Percentiles rank a stretch among this genome's conserved stretches.
phyloP scores from a whole-genome alignment of 2,329 filamentous ascomycete species.

The Colletotrichum sp. region DNA sequence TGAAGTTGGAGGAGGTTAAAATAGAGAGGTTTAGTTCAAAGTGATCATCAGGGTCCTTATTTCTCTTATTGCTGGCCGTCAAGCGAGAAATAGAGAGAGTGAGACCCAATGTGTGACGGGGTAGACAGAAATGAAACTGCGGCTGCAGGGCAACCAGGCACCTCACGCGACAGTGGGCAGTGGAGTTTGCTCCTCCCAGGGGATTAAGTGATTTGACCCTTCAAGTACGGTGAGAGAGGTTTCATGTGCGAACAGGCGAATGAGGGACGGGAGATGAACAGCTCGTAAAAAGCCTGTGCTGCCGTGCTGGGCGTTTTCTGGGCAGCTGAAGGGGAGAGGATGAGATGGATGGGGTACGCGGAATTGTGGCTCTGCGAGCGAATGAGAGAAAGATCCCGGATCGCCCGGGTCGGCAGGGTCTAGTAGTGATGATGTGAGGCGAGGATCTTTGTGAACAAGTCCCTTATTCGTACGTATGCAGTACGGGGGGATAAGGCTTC shows the following conservation, averaged over 20 bases:
- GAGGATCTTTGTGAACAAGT: not conserved
- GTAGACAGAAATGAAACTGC: not conserved
- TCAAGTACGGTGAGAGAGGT: not conserved
- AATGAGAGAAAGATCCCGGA: constrained; percentile 9
- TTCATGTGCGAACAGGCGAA: constrained; percentile 2
- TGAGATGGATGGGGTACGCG: constrained; percentile 2
- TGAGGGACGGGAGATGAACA: constrained; percentile 5
- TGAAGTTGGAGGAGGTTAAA: not conserved
- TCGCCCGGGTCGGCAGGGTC: constrained; percentile 1
- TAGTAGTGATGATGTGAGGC: constrained; percentile 11
- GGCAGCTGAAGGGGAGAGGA: not conserved
- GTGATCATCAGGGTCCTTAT: not conserved
- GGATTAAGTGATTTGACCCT: not conserved
- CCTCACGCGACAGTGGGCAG: not conserved
- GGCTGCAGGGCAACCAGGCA: not conserved
- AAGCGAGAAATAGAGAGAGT: not conserved
- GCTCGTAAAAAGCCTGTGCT: not conserved
- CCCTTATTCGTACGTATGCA: not conserved
- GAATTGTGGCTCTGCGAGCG: constrained; percentile 10
- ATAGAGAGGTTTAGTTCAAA: not conserved
- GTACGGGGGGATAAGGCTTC: not conserved
- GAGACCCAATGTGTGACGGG: not conserved
- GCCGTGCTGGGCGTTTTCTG: constrained; percentile 7
- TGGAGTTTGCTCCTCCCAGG: not conserved
- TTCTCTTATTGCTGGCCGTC: not conserved